Evolutionary conservation across 306 rosid genomes (phyloP).

Genomic region (Lupinus albus): DNA sequence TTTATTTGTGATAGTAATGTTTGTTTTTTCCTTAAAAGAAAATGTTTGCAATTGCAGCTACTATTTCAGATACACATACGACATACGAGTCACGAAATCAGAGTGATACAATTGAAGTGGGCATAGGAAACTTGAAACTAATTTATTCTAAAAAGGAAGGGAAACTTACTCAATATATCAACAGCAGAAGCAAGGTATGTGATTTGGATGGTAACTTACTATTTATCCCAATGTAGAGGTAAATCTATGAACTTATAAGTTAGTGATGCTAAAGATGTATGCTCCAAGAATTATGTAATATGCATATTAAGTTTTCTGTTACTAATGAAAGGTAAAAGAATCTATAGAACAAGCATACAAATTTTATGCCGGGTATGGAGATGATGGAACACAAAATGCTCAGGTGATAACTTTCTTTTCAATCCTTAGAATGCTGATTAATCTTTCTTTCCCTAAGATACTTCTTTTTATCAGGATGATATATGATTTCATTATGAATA

Average conservation of each 20-base stretch:
- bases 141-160: conserved; percentile 59
- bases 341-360: conserved; percentile 49
- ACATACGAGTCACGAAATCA: conserved; percentile 44
- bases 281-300: too few relatives aligned
- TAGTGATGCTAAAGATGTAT: too few relatives aligned
- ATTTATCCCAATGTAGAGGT: conserved; percentile 8
- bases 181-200: conserved; percentile 60
- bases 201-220: conserved; percentile 18
- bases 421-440: conserved; percentile 11
- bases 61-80: conserved; percentile 49
- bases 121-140: conserved; percentile 70
- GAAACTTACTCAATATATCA: conserved; percentile 61
- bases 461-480: neutral
- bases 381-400: conserved; percentile 38
- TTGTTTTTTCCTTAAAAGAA: neutral
- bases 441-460: neutral
- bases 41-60: conserved; percentile 44
- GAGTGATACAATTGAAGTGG: conserved; percentile 56
- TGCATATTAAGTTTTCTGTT: too few relatives aligned
- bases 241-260: conserved; percentile 10
- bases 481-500: conserved; percentile 12
- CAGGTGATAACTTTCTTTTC: conserved; percentile 51
- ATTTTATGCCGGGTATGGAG: conserved; percentile 46
- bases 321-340: conserved; percentile 51
- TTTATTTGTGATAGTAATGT: neutral